phyloP scores from a whole-genome alignment of 768 basidiomycete genomes.

The Vararia minispora region DNA sequence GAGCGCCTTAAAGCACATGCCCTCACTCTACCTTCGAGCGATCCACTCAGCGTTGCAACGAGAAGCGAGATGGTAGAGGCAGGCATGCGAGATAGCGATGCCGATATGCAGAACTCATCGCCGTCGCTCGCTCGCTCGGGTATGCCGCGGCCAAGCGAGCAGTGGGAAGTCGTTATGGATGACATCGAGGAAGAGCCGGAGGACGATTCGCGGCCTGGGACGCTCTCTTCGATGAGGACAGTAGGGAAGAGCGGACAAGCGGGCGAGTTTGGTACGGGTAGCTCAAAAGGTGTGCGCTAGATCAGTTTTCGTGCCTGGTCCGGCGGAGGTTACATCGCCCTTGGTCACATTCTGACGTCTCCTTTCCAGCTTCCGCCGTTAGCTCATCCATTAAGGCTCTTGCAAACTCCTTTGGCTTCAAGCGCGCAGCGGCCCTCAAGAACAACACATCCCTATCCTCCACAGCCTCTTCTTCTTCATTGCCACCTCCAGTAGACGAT shows the following conservation, averaged over 20 bases:
- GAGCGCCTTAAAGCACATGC: slow-evolving; percentile 60
- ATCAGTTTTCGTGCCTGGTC: background rate
- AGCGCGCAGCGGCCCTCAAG: slow-evolving; percentile 32
- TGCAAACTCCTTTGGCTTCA: slow-evolving; percentile 67
- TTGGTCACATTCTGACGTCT: background rate
- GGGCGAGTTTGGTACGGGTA: slow-evolving; percentile 65
- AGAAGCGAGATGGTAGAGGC: slow-evolving; percentile 32
- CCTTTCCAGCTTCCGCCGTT: slow-evolving; percentile 40
- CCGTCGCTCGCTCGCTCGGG: slow-evolving; percentile 1
- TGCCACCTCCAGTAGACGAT: slow-evolving; percentile 16
- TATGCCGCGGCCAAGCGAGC: slow-evolving; percentile 56
- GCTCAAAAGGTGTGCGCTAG: slow-evolving; percentile 45
- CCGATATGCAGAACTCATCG: slow-evolving; percentile 7
- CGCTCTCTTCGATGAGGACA: slow-evolving; percentile 36
- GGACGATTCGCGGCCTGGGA: slow-evolving; percentile 32
- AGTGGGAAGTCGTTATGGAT: slow-evolving; percentile 86
- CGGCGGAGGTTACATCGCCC: background rate
- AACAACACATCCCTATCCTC: slow-evolving; percentile 10
- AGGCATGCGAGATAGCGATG: slow-evolving; percentile 15
- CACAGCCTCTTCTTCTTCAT: slow-evolving; percentile 23
- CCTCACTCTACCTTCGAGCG: slow-evolving; percentile 39
- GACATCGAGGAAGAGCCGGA: slow-evolving; percentile 62
- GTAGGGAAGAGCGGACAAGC: slow-evolving; percentile 22
- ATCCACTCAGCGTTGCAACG: slow-evolving; percentile 38
- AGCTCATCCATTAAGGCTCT: slow-evolving; percentile 66